Base-by-base conservation (phyloP, 2,329 filamentous ascomycete species). In the Aureobasidium leucospermi region DNA sequence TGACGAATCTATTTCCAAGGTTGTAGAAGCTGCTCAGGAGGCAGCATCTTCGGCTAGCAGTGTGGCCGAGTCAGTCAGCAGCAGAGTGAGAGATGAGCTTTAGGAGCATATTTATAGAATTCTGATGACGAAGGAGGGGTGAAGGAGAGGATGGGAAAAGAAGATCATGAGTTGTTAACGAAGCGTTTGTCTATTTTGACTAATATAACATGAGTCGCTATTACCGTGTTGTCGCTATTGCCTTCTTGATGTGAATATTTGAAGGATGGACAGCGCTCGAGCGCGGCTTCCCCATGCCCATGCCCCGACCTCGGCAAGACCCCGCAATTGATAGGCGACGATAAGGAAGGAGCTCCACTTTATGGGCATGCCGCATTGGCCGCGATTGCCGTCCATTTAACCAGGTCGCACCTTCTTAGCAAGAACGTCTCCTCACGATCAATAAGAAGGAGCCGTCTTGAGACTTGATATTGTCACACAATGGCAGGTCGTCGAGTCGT, bases 401-500 rank as follows among this genome's bases (percentile, higher is more conserved):
- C 6, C 48, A 41, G 36, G 23, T 41, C 15, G 48, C 36, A 31
- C 34, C 48, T 52, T 52, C 48, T 41, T 38, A 5, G 28, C 47
- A 38, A 49, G 16, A 34, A 23, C 47, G 9, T 6, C 15, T 38
- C 11, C 32, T 19, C 38, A 32, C 34, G 34, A 36, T 9, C 7
- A 28, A 16, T 36, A 19, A 28, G 19, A 7, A 15, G 31, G 13
- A 52, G 16, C 8, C n/a, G 7, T 1, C n/a, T 11, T 15, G 16
- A 36, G 19, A 29, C 32, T 39, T 7, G 3, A 29, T 13, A 42
- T 42, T 11, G n/a, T 38, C 36, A 53, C 28, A 65, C 63, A 60
- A 78, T 79, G 76, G 76, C 76, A 41, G 71, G 75, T 62, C 75
- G 76, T 63, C 74, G 76, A 68, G 73, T 73, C 59, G 65, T 78